phyloP scores from a whole-genome alignment of 228 moss, liverwort and hornwort genomes.

The Sphagnum fallax region DNA sequence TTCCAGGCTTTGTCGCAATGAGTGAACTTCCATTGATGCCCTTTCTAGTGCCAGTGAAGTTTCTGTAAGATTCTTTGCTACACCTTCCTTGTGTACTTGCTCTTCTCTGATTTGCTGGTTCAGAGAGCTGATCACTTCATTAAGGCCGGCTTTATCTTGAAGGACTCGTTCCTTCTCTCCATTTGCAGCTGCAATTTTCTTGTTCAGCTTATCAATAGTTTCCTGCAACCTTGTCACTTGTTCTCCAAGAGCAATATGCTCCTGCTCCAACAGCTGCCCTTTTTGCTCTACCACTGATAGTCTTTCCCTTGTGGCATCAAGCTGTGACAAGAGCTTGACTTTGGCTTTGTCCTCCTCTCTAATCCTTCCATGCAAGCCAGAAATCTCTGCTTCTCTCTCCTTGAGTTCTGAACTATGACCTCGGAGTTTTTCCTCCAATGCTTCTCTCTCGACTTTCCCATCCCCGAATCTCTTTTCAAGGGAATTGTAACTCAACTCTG shows the following conservation, averaged over 20 bases:
- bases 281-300: slow-evolving; percentile 16
- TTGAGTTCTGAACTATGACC: slow-evolving; percentile 13
- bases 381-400: slow-evolving; percentile 26
- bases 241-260: slow-evolving; percentile 3
- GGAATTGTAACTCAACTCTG: slow-evolving; percentile 18
- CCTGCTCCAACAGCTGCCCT: slow-evolving; percentile 5
- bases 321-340: slow-evolving; percentile 10
- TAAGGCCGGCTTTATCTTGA: slow-evolving; percentile 22
- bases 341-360: slow-evolving; percentile 13
- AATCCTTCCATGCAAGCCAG: slow-evolving; percentile 12
- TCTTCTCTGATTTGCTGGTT: slow-evolving; percentile 24
- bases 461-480: slow-evolving; percentile 23
- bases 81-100: slow-evolving; percentile 17
- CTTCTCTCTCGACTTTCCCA: slow-evolving; percentile 17
- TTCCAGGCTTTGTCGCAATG: slow-evolving; percentile 30
- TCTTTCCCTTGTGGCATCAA: slow-evolving; percentile 15
- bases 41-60: slow-evolving; percentile 28
- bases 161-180: slow-evolving; percentile 19
- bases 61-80: slow-evolving; percentile 22
- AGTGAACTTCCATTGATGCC: slow-evolving; percentile 16
- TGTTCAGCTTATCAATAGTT: slow-evolving; percentile 14
- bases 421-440: slow-evolving; percentile 19
- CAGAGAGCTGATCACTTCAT: slow-evolving; percentile 15
- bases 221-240: slow-evolving; percentile 18
- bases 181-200: slow-evolving; percentile 11